Evolutionary conservation across 2,329 filamentous ascomycete genomes (phyloP).

Genomic region (Blastomyces gilchristii): DNA sequence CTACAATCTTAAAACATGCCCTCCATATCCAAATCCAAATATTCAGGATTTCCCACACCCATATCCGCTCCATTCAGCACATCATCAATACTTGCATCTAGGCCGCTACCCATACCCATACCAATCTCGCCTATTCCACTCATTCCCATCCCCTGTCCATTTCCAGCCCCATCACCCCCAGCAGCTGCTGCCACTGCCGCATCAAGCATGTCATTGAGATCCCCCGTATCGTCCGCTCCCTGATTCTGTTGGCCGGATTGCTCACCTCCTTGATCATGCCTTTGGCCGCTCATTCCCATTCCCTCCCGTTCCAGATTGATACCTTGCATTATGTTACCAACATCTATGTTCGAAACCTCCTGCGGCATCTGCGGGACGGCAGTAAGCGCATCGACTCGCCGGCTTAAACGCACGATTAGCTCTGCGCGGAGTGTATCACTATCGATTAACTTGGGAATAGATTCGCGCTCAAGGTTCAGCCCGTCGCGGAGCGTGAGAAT

Average conservation of each 20-base stretch:
- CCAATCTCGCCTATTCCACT: constrained; percentile 16
- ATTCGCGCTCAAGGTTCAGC: constrained; percentile 30
- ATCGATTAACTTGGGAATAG: constrained; percentile 32
- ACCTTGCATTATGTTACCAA: constrained; percentile 35
- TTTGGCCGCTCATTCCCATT: constrained; percentile 18
- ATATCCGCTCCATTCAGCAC: constrained; percentile 36
- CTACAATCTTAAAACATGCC: constrained; percentile 28
- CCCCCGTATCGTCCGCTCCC: constrained; percentile 22
- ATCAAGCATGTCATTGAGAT: constrained; percentile 33
- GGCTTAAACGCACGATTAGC: constrained; percentile 36
- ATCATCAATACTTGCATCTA: constrained; percentile 32
- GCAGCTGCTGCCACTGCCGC: constrained; percentile 29
- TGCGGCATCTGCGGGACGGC: constrained; percentile 23
- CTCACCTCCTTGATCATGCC: constrained; percentile 7
- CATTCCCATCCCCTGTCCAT: constrained; percentile 9
- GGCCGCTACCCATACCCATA: constrained; percentile 20
- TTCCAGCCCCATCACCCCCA: constrained; percentile 20
- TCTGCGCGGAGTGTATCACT: constrained; percentile 37
- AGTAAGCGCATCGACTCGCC: constrained; percentile 35
- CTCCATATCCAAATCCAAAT: constrained; percentile 38
- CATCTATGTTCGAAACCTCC: constrained; percentile 33
- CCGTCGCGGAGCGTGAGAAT: constrained; percentile 35
- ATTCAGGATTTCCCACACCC: constrained; percentile 34
- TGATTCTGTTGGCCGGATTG: constrained; percentile 3
- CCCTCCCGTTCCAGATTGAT: constrained; percentile 31